Base-by-base conservation (phyloP, 2,329 filamentous ascomycete genomes). In the Colletotrichum shisoi region DNA sequence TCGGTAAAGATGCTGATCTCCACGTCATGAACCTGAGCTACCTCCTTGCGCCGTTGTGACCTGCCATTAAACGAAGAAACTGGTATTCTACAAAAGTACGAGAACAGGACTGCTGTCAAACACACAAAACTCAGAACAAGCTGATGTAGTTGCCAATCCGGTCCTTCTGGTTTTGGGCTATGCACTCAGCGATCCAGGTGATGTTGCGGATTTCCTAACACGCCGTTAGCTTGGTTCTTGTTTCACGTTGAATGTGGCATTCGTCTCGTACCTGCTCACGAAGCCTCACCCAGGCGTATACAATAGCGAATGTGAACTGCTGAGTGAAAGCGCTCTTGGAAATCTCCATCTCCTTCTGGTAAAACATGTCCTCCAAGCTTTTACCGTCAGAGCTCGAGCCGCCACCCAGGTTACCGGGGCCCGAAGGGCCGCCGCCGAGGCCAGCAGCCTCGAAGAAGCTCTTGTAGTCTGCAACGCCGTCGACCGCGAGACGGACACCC, bases 81-180 rank as follows among this genome's bases (percentile, higher is more conserved):
- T 75, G 75, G 72, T 79, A 79, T 81, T 79, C 80, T 82, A 83
- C 80, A 82, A 73, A 74, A 71, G 62, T 58, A 65, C 67, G 64
- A 72, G 63, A 62, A 27, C 37, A 62, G 51, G 70, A 73, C 86
- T 46, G 61, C 27, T 46, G 61, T 21, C 15, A 49, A 64, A 60
- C 8, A 37, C 49, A 59, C 42, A 13, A 60, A 65, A 51, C 12
- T 68, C 81, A 97, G 81, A 99, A 97, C 70, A 98, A 95, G 80
- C 93, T 97, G 79, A 99, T 99, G 81, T 96, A 99, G 82, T 98
- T 99, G 73, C 92, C 91, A 78, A 99, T 98, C 77, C 95, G 89
- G 80, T 99, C 95, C 84, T 99, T 99, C 81, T 99, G 95, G 83
- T 97, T 97, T 82, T 99, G 95, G 63, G 95, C 95, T 86, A 99